Base-by-base conservation (phyloP, 768 basidiomycete species). In the Gloeostereum incarnatum region DNA sequence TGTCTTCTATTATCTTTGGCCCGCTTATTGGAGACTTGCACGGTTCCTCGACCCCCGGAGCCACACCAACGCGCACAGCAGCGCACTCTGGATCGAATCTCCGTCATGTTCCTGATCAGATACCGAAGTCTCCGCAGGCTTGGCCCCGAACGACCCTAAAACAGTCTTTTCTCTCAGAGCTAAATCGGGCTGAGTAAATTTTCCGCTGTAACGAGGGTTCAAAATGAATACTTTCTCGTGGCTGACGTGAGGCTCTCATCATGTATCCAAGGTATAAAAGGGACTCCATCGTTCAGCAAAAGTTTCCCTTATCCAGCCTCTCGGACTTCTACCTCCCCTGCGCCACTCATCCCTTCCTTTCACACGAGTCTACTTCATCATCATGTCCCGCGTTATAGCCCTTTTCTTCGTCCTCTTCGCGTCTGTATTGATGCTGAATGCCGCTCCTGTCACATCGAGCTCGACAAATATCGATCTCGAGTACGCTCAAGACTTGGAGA, bases 401-500 rank as follows among this genome's bases (percentile, higher is more conserved):
- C 45, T 60, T 37, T 30, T 60, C 43, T 51, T 65, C 43, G 50
- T 64, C 20, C 45, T 78, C 50, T 59, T 69, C 52, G 53, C 66
- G 37, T 59, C 66, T 46, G 31, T 71, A 42, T 47, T 69, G 40
- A 44, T 63, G 35, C 52, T 55, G 29, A 48, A 70, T 42, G 73
- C 73, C 14, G 58, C 69, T 6, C 75, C 76, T 19, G 47, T 73
- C 6, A 59, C 68, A 19, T 48, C 54, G 43, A 47, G 58, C 49
- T 48, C 55, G 36, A 53, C 52, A 17, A 54, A 48, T 38, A 48
- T 49, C 19, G 50, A 54, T 11, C 6, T 41, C 9, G 39, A 47
- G 48, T n/a, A n/a, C n/a, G n/a, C n/a, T n/a, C n/a, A n/a, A n/a
- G n/a, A 57, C 19, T 61, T 78, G 24, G 65, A 69, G 42, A 75